These are phyloP conservation scores for Santalum album DNA, from an alignment of 164 flowering plant genomes.

Conservation along the genomic window DNA sequence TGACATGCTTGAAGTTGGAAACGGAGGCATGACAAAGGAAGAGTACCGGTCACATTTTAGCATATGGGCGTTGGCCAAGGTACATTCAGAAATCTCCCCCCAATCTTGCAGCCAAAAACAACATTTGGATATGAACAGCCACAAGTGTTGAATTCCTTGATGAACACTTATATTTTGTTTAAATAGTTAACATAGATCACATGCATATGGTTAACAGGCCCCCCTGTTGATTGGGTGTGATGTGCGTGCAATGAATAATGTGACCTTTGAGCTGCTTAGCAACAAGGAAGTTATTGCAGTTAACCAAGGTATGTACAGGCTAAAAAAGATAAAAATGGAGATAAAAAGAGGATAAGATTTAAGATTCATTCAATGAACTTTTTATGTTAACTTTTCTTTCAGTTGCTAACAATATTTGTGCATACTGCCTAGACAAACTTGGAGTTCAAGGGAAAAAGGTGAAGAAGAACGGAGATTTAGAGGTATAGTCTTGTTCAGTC, in stretches of 20 bases:
- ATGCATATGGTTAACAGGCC: conserved; percentile 32
- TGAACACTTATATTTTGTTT: too few species aligned
- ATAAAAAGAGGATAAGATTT: too few species aligned
- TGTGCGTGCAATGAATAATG: conserved; percentile 35
- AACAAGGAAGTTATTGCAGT: conserved; percentile 72
- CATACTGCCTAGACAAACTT: conserved; percentile 51
- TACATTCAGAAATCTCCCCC: conserved; percentile 1
- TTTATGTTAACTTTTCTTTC: too few species aligned
- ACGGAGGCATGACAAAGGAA: conserved; percentile 70
- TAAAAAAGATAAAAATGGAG: too few species aligned
- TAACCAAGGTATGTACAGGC: conserved; percentile 36
- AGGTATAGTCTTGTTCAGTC: conserved; percentile 48
- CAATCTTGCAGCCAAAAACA: too few species aligned
- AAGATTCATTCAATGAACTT: too few species aligned
- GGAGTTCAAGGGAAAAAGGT: conserved; percentile 82
- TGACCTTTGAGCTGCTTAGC: conserved; percentile 36
- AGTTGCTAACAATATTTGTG: too few species aligned
- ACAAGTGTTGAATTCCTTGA: too few species aligned
- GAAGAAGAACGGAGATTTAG: conserved; percentile 42
- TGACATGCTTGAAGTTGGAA: conserved; percentile 92
- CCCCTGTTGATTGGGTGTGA: conserved; percentile 79
- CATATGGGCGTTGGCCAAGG: conserved; percentile 82
- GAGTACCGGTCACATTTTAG: conserved; percentile 84
- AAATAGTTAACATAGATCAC: too few species aligned
- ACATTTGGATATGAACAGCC: too few species aligned